phyloP scores from a whole-genome alignment of 768 basidiomycete species.

The Sporobolomyces pararoseus region DNA sequence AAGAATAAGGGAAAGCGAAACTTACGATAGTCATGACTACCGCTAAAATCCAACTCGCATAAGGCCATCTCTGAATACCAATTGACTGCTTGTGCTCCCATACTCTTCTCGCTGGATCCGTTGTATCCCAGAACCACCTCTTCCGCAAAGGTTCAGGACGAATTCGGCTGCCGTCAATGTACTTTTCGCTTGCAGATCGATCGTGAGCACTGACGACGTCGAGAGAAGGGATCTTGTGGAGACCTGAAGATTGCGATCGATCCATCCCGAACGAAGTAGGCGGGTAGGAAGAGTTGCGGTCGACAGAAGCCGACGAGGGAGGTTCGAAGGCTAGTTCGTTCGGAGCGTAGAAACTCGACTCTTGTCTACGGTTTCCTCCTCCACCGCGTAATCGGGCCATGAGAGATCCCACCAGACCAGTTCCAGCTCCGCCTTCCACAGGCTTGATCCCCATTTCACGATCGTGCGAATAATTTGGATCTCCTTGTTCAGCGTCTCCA shows the following conservation, averaged over 20 bases:
- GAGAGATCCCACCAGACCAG: constrained; percentile 20
- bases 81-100: constrained; percentile 82
- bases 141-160: constrained; percentile 21
- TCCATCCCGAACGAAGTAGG: neutral
- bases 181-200: constrained; percentile 1
- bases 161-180: constrained; percentile 19
- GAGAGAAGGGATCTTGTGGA: constrained; percentile 35
- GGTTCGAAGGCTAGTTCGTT: constrained; percentile 36
- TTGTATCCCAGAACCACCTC: constrained; percentile 44
- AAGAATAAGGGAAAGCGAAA: neutral
- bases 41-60: constrained; percentile 60
- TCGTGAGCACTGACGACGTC: constrained; percentile 27
- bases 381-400: constrained; percentile 15
- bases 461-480: neutral
- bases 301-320: constrained; percentile 5
- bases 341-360: constrained; percentile 28
- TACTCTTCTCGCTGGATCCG: constrained; percentile 64
- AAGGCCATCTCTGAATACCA: constrained; percentile 73
- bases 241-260: constrained; percentile 8
- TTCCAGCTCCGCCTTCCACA: neutral
- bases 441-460: neutral
- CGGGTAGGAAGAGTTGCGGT: neutral
- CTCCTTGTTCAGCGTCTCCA: constrained; percentile 12
- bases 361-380: neutral
- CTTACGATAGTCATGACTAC: constrained; percentile 35